These are phyloP conservation scores for Pleurotus tuoliensis DNA, from an alignment of 768 basidiomycete species.

Conservation along the genomic window DNA sequence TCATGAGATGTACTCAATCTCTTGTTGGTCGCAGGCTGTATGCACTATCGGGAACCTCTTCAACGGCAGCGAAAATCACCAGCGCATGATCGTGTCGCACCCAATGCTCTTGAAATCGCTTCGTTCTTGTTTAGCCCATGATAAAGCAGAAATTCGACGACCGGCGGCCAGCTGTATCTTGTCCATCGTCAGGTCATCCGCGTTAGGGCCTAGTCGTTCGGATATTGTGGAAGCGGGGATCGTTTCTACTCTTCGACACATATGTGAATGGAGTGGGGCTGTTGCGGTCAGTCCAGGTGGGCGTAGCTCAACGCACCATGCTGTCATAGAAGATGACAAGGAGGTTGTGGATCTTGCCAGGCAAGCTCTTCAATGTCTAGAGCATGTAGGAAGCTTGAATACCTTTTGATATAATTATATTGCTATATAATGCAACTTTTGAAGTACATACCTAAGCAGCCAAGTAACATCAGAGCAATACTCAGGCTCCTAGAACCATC, in stretches of 20 bases:
- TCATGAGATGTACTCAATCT: slow-evolving; percentile 4
- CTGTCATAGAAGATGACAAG: slow-evolving; percentile 52
- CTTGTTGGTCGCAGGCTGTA: slow-evolving; percentile 35
- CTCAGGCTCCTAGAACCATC: too few species aligned
- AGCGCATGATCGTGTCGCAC: slow-evolving; percentile 48
- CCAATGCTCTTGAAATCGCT: slow-evolving; percentile 50
- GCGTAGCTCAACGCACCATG: slow-evolving; percentile 20
- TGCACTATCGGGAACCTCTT: slow-evolving; percentile 65
- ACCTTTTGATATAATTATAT: too few species aligned
- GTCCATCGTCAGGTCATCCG: slow-evolving; percentile 47
- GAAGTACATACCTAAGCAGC: too few species aligned
- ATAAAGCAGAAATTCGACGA: slow-evolving; percentile 51
- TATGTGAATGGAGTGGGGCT: slow-evolving; percentile 37
- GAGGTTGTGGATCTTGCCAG: slow-evolving; percentile 57
- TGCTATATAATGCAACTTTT: too few species aligned
- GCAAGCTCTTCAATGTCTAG: slow-evolving; percentile 49
- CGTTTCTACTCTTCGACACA: slow-evolving; percentile 34
- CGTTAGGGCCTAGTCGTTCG: slow-evolving; percentile 10
- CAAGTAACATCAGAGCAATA: too few species aligned
- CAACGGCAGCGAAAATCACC: slow-evolving; percentile 51
- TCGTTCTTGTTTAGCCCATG: slow-evolving; percentile 55
- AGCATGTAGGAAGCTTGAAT: slow-evolving; percentile 26
- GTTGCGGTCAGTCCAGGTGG: slow-evolving; percentile 15
- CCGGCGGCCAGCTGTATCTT: slow-evolving; percentile 60
- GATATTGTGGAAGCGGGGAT: slow-evolving; percentile 18